Base-by-base conservation (phyloP, 768 basidiomycete genomes). In the Termitomyces sp. region DNA sequence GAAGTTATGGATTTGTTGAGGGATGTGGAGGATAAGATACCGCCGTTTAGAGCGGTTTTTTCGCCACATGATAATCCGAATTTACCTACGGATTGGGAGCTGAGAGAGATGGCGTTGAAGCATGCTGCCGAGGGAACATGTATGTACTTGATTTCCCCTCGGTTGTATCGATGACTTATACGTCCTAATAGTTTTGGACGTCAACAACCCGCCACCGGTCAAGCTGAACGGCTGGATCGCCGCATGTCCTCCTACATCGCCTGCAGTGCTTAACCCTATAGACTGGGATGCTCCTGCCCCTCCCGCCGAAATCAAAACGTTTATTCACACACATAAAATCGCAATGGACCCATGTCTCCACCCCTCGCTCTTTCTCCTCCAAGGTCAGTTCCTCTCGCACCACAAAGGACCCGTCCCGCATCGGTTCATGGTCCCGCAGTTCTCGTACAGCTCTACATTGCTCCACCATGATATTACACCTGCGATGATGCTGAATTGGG, bases 381-480 rank as follows among this genome's bases (percentile, higher is more conserved):
- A 84, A 56, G 84, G 82, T 0, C 77, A 81, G 53, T 83, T 81
- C 68, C 74, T 85, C 56, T 74, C 82, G 0, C 77, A 82, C 56
- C 65, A 69, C 6, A 56, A 40, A 1, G 84, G 84, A 0, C 84
- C 84, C 0, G 55, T 65, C 2, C 77, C 82, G 1, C 71, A 75
- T 40, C 68, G 58, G 5, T 66, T 62, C 2, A 67, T 84, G 47
- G 62, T 81, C 5, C 85, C 84, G 0, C 76, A 79, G 16, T 87
- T 87, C 65, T 78, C 80, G 10, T 75, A 74, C 50, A 77, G 76
- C 57, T 63, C 76, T 0, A 81, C 84, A 3, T 33, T 68, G 44
- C 59, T 86, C 22, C 83, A 86, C 55, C 72, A 76, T 45, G 83
- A 87, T 58, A 79, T 86, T n/a, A 77, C 74, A 34, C 66, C 74